Conservation (phyloP, 139 green algal species). For the Tetradesmus obliquus region DNA sequence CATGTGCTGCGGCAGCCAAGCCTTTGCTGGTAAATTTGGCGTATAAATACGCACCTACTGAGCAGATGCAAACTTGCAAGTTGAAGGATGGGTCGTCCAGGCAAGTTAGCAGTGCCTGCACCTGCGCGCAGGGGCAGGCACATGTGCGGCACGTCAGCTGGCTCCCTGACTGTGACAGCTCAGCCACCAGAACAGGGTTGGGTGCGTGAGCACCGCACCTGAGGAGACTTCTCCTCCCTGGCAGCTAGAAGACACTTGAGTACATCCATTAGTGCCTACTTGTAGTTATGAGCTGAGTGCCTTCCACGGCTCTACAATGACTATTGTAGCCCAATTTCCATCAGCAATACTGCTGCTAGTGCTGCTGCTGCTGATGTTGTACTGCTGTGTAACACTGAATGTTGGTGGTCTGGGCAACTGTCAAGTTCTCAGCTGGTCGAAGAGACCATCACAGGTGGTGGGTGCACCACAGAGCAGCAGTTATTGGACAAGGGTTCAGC, state of each 20-base stretch:
- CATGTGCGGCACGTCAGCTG: not conserved
- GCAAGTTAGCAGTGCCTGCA: conserved; percentile 33
- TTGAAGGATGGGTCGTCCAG: conserved; percentile 21
- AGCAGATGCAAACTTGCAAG: conserved; percentile 47
- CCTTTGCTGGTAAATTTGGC: not conserved
- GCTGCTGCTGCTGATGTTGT: not conserved
- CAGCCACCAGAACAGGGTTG: not conserved
- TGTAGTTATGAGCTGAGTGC: too few species aligned
- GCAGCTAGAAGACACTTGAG: conserved; percentile 9
- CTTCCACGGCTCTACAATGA: too few species aligned
- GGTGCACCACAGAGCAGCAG: not conserved
- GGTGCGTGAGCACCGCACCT: not conserved
- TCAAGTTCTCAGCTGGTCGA: too few species aligned
- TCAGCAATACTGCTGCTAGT: not conserved
- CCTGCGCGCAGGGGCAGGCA: not conserved
- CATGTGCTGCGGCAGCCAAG: not conserved
- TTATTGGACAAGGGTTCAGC: not conserved
- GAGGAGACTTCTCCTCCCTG: not conserved
- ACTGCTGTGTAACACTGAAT: not conserved
- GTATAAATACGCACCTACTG: conserved; percentile 14
- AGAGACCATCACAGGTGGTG: too few species aligned
- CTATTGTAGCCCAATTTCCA: not conserved
- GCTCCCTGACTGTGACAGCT: not conserved
- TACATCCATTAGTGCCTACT: conserved; percentile 1
- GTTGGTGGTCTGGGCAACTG: too few species aligned